Evolutionary conservation across 495 filamentous ascomycete species (phyloP).

Genomic region (Talaromyces proteolyticus): DNA sequence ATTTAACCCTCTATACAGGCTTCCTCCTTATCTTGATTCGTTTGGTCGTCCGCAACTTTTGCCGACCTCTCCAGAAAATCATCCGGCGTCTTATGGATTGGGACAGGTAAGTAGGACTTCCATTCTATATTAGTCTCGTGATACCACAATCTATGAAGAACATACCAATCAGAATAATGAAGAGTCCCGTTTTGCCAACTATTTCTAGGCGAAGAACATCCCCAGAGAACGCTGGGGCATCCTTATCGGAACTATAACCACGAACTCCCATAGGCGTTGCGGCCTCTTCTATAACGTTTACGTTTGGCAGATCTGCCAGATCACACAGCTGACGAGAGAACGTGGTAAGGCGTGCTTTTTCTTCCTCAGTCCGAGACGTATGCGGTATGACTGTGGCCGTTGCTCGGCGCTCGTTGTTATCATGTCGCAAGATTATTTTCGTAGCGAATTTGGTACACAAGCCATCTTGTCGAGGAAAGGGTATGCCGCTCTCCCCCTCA

Average conservation of each 20-base stretch:
- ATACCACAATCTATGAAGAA: no score
- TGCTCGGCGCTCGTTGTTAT: constrained; percentile 1
- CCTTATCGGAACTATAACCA: constrained; percentile 4
- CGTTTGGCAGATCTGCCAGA: constrained; percentile 29
- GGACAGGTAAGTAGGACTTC: no score
- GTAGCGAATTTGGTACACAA: constrained; percentile 60
- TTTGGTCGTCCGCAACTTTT: no score
- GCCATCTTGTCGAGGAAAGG: constrained; percentile 54
- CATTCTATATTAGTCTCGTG: no score
- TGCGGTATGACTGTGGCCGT: constrained; percentile 12
- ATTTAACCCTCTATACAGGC: no score
- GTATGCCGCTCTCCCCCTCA: constrained; percentile 58
- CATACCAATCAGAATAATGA: no score
- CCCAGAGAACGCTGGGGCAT: constrained; percentile 29
- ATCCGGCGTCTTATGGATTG: no score
- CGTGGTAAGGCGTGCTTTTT: constrained; percentile 5
- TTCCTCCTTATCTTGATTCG: no score
- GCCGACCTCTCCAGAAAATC: no score
- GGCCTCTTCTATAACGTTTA: constrained; percentile 37
- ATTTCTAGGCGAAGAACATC: constrained; percentile 51
- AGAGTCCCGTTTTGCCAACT: constrained; percentile 39
- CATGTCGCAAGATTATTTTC: constrained; percentile 29
- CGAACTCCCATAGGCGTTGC: constrained; percentile 29
- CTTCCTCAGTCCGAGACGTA: constrained; percentile 7
- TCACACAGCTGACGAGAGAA: constrained; percentile 9